Percentiles rank a stretch among this genome's conserved stretches.
These are phyloP conservation scores for Balamuthia mandrillaris DNA, from an alignment of 208 protist genomes.

Conservation along the genomic window DNA sequence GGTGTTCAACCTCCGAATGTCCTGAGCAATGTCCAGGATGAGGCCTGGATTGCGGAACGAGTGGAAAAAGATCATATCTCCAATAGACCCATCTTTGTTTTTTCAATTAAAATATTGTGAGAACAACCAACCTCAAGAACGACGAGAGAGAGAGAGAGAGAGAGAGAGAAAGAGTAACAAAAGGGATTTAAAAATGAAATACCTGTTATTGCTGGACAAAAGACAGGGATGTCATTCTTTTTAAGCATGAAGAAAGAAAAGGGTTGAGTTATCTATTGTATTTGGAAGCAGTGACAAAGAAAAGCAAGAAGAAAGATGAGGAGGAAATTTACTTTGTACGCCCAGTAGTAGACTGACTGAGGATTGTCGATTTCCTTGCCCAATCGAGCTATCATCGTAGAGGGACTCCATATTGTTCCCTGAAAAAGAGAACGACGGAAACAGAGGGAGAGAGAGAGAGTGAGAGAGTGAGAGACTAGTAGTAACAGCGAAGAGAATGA, in stretches of 20 bases:
- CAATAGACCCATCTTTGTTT: conserved; percentile 91
- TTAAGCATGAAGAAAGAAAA: conserved; percentile 7
- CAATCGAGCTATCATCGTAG: conserved; percentile 91
- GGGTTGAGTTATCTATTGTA: neutral
- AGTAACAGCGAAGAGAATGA: neutral
- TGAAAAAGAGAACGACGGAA: neutral
- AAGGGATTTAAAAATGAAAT: too few species aligned
- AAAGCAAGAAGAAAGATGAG: conserved; percentile 22
- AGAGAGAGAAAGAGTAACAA: too few species aligned
- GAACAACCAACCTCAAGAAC: too few species aligned
- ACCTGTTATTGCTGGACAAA: conserved; percentile 97
- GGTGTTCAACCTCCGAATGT: conserved; percentile 95
- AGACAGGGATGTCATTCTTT: conserved; percentile 98
- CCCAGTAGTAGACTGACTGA: conserved; percentile 97
- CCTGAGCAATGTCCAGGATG: conserved; percentile 82
- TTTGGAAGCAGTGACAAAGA: too few species aligned
- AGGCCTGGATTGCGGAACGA: conserved; percentile 93
- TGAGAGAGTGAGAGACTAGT: neutral
- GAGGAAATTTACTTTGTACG: conserved; percentile 72
- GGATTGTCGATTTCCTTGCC: conserved; percentile 91
- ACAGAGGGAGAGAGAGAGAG: conserved; percentile 1
- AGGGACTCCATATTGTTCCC: conserved; percentile 86
- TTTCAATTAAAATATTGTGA: too few species aligned
- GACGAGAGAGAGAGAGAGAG: too few species aligned
- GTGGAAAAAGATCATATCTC: conserved; percentile 99